Conservation (phyloP, 2,329 filamentous ascomycete genomes). For the Geoglossum cookeanum region DNA sequence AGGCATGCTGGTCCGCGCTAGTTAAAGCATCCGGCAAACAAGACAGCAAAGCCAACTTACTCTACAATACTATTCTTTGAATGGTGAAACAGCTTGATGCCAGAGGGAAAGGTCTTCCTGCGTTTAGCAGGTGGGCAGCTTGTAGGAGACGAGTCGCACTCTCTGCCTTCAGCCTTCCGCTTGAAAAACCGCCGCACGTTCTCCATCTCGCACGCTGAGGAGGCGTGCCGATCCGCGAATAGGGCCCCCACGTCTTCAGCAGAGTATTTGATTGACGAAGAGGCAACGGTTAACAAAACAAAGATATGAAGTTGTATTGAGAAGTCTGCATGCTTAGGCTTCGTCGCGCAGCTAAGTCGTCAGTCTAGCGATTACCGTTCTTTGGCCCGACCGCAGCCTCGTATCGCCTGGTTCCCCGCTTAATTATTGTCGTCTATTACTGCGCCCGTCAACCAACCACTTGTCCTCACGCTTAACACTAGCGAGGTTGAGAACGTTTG, state of each 20-base stretch:
- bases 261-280: not conserved
- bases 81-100: not conserved
- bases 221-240: not conserved
- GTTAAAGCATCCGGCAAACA: not conserved
- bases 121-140: not conserved
- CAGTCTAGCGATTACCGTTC: not conserved
- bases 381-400: not conserved
- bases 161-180: not conserved
- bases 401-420: not conserved
- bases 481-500: no score
- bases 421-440: slow-evolving; percentile 1
- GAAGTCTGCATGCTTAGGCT: not conserved
- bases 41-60: not conserved
- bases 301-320: not conserved
- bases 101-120: slow-evolving; percentile 1
- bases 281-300: not conserved
- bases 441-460: not conserved
- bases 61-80: not conserved
- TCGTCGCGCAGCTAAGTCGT: not conserved
- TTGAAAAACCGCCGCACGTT: not conserved
- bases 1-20: not conserved
- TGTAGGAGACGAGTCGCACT: not conserved
- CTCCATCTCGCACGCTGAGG: not conserved
- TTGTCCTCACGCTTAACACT: not conserved
- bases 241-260: not conserved